phyloP scores from a whole-genome alignment of 495 filamentous ascomycete species.

The Penicillium pulvis region DNA sequence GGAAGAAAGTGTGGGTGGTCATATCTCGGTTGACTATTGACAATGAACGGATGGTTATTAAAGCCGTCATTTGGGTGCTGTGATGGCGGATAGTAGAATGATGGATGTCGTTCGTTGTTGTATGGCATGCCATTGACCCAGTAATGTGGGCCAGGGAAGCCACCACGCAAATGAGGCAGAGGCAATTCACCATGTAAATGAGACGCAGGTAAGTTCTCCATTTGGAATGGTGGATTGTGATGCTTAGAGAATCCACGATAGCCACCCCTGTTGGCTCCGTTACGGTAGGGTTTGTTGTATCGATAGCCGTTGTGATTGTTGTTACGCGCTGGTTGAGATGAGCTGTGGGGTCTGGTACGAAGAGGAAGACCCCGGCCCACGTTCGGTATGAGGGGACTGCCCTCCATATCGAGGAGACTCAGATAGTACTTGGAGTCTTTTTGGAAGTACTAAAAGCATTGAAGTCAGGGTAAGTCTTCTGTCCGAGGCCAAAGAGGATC shows the following conservation, averaged over 20 bases:
- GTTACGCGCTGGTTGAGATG: background rate
- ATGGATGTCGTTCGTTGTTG: conserved; percentile 3
- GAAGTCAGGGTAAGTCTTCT: background rate
- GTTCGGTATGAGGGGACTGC: background rate
- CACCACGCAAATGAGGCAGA: background rate
- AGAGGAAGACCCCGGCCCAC: background rate
- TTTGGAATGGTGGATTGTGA: background rate
- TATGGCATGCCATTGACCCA: conserved; percentile 4
- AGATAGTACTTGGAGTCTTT: conserved; percentile 13
- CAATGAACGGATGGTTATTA: background rate
- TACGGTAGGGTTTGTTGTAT: background rate
- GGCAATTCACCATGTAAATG: background rate
- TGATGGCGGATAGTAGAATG: conserved; percentile 2
- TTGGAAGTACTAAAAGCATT: conserved; percentile 15
- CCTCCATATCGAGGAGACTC: conserved; percentile 10
- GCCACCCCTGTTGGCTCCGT: background rate
- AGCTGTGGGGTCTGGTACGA: background rate
- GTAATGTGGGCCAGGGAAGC: background rate
- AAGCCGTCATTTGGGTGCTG: background rate
- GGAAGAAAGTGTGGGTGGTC: background rate
- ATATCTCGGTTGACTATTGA: background rate
- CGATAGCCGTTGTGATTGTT: background rate
- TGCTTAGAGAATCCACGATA: background rate
- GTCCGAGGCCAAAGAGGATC: background rate
- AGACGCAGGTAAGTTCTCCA: conserved; percentile 1